A percentile compares a stretch with the other conserved stretches of the same genome.
Conservation (phyloP, 441 rosid genomes). For the Eruca vesicaria region DNA sequence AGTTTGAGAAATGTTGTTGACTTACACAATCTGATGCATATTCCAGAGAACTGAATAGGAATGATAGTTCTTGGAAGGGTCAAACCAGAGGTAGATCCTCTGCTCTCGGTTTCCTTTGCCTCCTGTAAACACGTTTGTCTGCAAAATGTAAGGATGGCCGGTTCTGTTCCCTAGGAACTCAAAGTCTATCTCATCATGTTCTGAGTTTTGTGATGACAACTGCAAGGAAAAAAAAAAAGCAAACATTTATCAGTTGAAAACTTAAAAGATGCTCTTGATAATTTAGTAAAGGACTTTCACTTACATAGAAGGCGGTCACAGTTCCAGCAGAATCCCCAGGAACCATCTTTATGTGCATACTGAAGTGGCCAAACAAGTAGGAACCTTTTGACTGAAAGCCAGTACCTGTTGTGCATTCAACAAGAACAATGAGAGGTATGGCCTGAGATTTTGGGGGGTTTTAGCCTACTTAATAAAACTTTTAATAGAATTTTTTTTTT, state of each 20-base stretch:
- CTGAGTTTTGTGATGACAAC: conserved; percentile 63
- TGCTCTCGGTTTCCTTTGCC: conserved; percentile 36
- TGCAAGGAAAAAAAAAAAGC: conserved; percentile 26
- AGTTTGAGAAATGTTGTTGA: conserved; percentile 11
- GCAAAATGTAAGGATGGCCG: conserved; percentile 43
- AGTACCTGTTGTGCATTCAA: conserved; percentile 43
- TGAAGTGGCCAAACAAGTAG: conserved; percentile 81
- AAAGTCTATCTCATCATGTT: conserved; percentile 38
- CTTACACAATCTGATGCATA: conserved; percentile 59
- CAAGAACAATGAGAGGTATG: no score
- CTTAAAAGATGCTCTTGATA: not conserved
- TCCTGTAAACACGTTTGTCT: conserved; percentile 22
- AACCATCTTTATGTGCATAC: conserved; percentile 84
- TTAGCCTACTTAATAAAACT: no score
- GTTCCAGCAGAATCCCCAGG: conserved; percentile 86
- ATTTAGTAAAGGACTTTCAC: not conserved
- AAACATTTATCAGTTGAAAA: not conserved
- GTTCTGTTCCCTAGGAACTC: conserved; percentile 40
- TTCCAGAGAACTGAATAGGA: conserved; percentile 22
- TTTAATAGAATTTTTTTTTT: no score
- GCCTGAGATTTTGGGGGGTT: no score
- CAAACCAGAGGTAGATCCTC: conserved; percentile 53
- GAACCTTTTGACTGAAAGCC: conserved; percentile 86
- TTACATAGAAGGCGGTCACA: conserved; percentile 81
- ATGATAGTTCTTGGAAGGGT: conserved; percentile 20